phyloP scores from a whole-genome alignment of 2,329 filamentous ascomycete genomes.

The Cordyceps militaris region DNA sequence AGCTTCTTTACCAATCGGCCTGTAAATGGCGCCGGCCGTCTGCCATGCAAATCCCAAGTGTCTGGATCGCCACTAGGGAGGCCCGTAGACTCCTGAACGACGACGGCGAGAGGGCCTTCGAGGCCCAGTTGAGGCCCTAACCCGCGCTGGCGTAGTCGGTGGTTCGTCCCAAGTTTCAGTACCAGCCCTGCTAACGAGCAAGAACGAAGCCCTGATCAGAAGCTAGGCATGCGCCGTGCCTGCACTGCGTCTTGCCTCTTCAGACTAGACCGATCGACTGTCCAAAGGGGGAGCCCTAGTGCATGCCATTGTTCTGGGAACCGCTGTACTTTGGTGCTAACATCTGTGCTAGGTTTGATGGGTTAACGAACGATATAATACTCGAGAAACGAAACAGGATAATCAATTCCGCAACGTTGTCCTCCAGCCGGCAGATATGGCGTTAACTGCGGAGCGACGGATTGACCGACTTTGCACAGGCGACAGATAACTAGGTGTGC shows the following conservation, averaged over 20 bases:
- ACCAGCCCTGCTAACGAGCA: not conserved
- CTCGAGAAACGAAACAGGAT: not conserved
- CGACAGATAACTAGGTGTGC: not conserved
- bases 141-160: not conserved
- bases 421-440: not conserved
- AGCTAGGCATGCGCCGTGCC: not conserved
- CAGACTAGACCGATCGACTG: slow-evolving; percentile 10
- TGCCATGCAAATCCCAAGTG: slow-evolving; percentile 4
- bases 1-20: not conserved
- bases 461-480: slow-evolving; percentile 1
- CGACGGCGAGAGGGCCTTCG: not conserved
- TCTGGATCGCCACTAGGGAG: slow-evolving; percentile 3
- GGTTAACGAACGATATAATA: not conserved
- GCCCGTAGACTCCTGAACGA: not conserved
- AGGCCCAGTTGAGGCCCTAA: not conserved
- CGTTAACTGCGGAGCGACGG: not conserved
- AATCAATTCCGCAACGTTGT: not conserved
- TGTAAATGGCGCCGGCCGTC: not conserved
- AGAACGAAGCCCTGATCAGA: not conserved
- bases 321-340: not conserved
- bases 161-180: slow-evolving; percentile 10
- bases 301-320: slow-evolving; percentile 1
- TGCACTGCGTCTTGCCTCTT: slow-evolving; percentile 7
- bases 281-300: slow-evolving; percentile 1
- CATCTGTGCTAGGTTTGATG: not conserved